A percentile compares a stretch with the other conserved stretches of the same genome.
phyloP scores from a whole-genome alignment of 176 grass and related monocot genomes.

The Oryza brachyantha region DNA sequence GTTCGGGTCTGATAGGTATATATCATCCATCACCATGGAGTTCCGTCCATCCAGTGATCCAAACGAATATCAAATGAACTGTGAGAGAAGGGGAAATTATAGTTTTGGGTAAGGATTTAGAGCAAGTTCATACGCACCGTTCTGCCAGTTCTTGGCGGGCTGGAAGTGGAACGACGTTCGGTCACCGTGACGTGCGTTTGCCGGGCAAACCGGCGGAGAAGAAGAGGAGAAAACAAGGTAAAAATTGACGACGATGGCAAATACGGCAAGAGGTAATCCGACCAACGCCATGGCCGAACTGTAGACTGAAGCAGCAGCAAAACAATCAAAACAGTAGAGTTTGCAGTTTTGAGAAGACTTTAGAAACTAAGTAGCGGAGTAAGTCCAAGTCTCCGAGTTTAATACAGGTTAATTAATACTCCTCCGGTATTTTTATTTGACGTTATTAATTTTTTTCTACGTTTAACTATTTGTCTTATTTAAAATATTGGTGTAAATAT shows the following conservation, averaged over 20 bases:
- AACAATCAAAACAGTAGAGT: background rate
- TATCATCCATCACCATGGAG: background rate
- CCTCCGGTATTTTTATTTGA: no score
- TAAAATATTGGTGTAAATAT: no score
- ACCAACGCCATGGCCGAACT: background rate
- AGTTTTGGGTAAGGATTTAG: background rate
- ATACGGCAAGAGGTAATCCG: background rate
- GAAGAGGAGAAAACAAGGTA: background rate
- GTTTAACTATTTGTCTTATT: no score
- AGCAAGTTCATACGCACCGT: slow-evolving; percentile 31
- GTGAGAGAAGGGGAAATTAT: background rate
- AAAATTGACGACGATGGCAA: background rate
- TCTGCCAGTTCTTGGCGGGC: slow-evolving; percentile 65
- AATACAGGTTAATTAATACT: background rate
- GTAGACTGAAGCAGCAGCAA: background rate
- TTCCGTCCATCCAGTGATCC: background rate
- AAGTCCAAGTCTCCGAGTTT: background rate
- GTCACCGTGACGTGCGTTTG: background rate
- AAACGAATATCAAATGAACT: background rate
- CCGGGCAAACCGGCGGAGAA: background rate
- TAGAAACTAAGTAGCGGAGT: background rate
- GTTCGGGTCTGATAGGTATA: slow-evolving; percentile 63
- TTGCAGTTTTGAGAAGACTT: background rate
- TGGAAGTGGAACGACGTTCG: slow-evolving; percentile 76
- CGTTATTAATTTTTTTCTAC: no score